Percentiles rank a stretch among this genome's conserved stretches.
These are phyloP conservation scores for Tricholoma flavovirens DNA, from an alignment of 768 basidiomycete species.

Conservation along the genomic window DNA sequence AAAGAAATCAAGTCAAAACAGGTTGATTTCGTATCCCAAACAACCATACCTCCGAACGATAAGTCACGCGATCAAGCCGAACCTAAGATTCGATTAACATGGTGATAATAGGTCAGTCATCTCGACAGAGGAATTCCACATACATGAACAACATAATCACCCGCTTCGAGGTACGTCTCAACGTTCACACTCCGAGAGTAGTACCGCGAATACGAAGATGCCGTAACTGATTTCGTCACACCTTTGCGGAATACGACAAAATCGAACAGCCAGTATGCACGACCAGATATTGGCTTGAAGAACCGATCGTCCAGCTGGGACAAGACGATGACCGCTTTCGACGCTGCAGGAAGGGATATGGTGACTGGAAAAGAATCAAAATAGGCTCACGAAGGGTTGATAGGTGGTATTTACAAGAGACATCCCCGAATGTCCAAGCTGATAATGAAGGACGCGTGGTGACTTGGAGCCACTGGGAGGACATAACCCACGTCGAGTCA, in stretches of 20 bases:
- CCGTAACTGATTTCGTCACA: slow-evolving; percentile 17
- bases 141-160: slow-evolving; percentile 27
- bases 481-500: slow-evolving; percentile 33
- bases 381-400: not conserved
- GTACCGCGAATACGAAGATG: slow-evolving; percentile 13
- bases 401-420: slow-evolving; percentile 27
- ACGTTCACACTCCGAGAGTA: slow-evolving; percentile 24
- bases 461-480: slow-evolving; percentile 37
- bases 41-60: not conserved
- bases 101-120: too few species aligned
- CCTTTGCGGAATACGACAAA: slow-evolving; percentile 33
- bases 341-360: slow-evolving; percentile 22
- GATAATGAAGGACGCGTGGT: slow-evolving; percentile 18
- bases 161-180: slow-evolving; percentile 21
- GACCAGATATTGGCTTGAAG: slow-evolving; percentile 23
- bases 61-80: slow-evolving; percentile 11
- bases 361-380: slow-evolving; percentile 22
- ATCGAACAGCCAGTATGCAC: slow-evolving; percentile 27
- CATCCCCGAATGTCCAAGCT: slow-evolving; percentile 37
- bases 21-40: not conserved
- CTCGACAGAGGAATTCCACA: not conserved
- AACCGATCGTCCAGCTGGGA: slow-evolving; percentile 32
- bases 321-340: slow-evolving; percentile 31
- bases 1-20: not conserved
- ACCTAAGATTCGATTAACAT: slow-evolving; percentile 5